phyloP scores from a whole-genome alignment of 2,329 filamentous ascomycete species.

The Fusarium sp. region DNA sequence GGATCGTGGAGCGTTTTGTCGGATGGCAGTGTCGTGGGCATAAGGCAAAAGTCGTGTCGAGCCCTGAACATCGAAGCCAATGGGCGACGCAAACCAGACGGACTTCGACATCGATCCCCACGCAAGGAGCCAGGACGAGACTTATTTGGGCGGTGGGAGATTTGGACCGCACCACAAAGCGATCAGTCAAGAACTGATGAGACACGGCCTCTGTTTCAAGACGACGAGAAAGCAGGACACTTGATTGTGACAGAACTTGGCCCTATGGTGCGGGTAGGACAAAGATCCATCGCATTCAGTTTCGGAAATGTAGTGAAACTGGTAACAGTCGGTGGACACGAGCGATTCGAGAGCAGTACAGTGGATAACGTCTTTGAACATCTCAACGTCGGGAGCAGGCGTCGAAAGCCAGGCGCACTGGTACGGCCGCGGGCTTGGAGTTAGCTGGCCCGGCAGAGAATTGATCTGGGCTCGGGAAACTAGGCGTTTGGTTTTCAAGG shows the following conservation, averaged over 20 bases:
- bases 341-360: slow-evolving; percentile 64
- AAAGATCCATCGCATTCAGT: slow-evolving; percentile 71
- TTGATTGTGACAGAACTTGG: slow-evolving; percentile 73
- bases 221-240: slow-evolving; percentile 56
- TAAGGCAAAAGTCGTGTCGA: slow-evolving; percentile 58
- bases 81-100: slow-evolving; percentile 33
- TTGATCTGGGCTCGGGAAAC: background rate
- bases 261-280: slow-evolving; percentile 69
- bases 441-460: slow-evolving; percentile 12
- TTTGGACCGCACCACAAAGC: slow-evolving; percentile 62
- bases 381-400: slow-evolving; percentile 52
- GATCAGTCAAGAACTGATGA: slow-evolving; percentile 57
- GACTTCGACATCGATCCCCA: slow-evolving; percentile 45
- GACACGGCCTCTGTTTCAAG: slow-evolving; percentile 54
- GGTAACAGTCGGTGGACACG: slow-evolving; percentile 69
- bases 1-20: slow-evolving; percentile 71
- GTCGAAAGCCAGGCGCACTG: slow-evolving; percentile 47
- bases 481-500: slow-evolving; percentile 8
- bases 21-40: slow-evolving; percentile 69
- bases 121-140: slow-evolving; percentile 38
- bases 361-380: slow-evolving; percentile 45
- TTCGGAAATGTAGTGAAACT: slow-evolving; percentile 79
- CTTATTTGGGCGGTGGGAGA: slow-evolving; percentile 58
- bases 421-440: slow-evolving; percentile 39
- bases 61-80: slow-evolving; percentile 16